phyloP scores from a whole-genome alignment of 768 basidiomycete genomes.

The Leccinum fibrillosum region DNA sequence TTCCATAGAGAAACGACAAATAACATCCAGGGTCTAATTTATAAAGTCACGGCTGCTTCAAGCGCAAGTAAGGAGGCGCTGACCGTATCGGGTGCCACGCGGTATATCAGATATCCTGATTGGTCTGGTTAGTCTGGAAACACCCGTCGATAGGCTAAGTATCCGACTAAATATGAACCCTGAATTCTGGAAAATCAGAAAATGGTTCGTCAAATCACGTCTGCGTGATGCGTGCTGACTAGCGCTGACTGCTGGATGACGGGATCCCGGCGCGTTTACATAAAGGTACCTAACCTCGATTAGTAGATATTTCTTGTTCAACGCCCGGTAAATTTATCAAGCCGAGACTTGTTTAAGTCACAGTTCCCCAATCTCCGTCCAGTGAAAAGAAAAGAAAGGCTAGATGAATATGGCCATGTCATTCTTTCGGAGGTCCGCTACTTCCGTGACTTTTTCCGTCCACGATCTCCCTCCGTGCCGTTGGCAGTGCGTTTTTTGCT shows the following conservation, averaged over 20 bases:
- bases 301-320: background rate
- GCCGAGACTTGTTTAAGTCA: background rate
- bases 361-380: background rate
- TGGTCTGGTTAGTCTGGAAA: background rate
- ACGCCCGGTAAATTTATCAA: background rate
- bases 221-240: background rate
- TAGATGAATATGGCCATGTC: background rate
- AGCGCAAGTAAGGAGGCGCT: background rate
- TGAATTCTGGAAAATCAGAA: slow-evolving; percentile 1
- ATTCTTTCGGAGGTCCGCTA: background rate
- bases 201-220: background rate
- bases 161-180: slow-evolving; percentile 2
- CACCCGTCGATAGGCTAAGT: background rate
- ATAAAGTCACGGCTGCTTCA: no score
- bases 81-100: background rate
- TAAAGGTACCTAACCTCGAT: background rate
- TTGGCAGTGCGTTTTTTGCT: slow-evolving; percentile 17
- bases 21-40: background rate
- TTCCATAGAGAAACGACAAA: background rate
- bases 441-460: slow-evolving; percentile 21
- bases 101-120: background rate
- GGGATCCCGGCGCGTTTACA: background rate
- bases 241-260: background rate
- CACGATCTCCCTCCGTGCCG: slow-evolving; percentile 4
- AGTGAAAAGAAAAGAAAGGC: background rate